phyloP scores from a whole-genome alignment of 371 early-diverging fungal species.

The Rhizomucor miehei region DNA sequence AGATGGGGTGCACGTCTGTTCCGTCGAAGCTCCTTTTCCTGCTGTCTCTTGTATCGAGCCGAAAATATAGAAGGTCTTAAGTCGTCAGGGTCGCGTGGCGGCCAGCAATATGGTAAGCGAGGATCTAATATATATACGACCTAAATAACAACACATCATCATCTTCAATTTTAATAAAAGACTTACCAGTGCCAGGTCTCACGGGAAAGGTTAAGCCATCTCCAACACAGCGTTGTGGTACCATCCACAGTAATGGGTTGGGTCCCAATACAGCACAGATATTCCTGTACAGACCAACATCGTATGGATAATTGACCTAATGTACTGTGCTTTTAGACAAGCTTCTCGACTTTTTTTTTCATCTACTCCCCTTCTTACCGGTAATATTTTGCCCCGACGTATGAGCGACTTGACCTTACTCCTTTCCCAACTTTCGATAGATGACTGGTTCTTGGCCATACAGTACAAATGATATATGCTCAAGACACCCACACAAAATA shows the following conservation, averaged over 20 bases:
- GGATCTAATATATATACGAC: constrained; percentile 7
- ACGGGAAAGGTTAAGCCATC: constrained; percentile 74
- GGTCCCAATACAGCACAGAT: constrained; percentile 79
- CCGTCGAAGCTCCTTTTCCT: constrained; percentile 14
- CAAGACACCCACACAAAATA: constrained; percentile 83
- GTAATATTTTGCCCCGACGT: constrained; percentile 57
- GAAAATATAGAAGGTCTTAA: constrained; percentile 35
- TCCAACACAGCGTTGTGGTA: constrained; percentile 61
- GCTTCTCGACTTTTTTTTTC: neutral
- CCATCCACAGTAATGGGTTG: constrained; percentile 63
- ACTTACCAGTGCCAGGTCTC: constrained; percentile 28
- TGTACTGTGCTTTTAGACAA: neutral
- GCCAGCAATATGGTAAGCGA: constrained; percentile 22
- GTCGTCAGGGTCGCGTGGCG: constrained; percentile 29
- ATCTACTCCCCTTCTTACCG: constrained; percentile 36
- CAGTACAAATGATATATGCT: constrained; percentile 84
- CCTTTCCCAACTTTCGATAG: constrained; percentile 87
- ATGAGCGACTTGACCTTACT: constrained; percentile 80
- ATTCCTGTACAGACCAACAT: constrained; percentile 82
- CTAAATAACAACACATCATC: no score
- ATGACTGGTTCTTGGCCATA: constrained; percentile 84
- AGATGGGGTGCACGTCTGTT: constrained; percentile 9
- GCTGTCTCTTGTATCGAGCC: constrained; percentile 30
- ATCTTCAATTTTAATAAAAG: neutral
- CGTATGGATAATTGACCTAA: constrained; percentile 84